Conservation (phyloP, 1,284 basidiomycete species). For the Stereum hirsutum region DNA sequence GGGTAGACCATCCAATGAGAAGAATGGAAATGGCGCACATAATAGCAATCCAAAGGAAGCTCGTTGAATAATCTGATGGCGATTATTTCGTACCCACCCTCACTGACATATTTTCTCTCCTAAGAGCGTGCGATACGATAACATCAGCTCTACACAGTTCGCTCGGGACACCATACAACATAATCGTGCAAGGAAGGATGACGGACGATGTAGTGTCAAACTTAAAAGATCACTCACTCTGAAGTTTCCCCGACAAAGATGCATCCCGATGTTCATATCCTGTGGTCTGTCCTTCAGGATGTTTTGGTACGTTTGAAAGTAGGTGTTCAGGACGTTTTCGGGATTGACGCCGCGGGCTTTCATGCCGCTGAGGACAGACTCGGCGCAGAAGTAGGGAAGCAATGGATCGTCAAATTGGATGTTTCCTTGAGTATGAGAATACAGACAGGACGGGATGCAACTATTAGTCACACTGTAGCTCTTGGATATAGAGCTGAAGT, state of each 20-base stretch:
- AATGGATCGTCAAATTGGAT: conserved; percentile 74
- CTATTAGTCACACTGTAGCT: neutral
- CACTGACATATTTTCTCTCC: conserved; percentile 59
- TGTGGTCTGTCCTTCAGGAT: conserved; percentile 46
- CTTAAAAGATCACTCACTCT: conserved; percentile 26
- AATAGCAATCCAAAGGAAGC: conserved; percentile 70
- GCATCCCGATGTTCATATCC: conserved; percentile 63
- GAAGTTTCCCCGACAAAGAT: conserved; percentile 78
- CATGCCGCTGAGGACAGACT: conserved; percentile 55
- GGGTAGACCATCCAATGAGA: neutral
- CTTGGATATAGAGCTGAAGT: too few relatives aligned
- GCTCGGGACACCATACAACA: too few relatives aligned
- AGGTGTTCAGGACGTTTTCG: conserved; percentile 56
- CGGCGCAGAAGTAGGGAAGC: conserved; percentile 58
- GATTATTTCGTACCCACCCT: conserved; percentile 71
- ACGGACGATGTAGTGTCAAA: neutral
- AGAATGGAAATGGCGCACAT: conserved; percentile 30
- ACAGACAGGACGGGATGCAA: neutral
- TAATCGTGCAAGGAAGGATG: neutral
- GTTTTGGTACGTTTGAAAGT: conserved; percentile 64
- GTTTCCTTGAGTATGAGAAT: conserved; percentile 27
- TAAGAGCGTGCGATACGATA: conserved; percentile 13
- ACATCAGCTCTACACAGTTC: too few relatives aligned
- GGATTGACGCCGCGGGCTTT: conserved; percentile 49
- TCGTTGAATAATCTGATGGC: conserved; percentile 65